phyloP scores from a whole-genome alignment of 768 basidiomycete genomes.

The Gymnopilus dilepis region DNA sequence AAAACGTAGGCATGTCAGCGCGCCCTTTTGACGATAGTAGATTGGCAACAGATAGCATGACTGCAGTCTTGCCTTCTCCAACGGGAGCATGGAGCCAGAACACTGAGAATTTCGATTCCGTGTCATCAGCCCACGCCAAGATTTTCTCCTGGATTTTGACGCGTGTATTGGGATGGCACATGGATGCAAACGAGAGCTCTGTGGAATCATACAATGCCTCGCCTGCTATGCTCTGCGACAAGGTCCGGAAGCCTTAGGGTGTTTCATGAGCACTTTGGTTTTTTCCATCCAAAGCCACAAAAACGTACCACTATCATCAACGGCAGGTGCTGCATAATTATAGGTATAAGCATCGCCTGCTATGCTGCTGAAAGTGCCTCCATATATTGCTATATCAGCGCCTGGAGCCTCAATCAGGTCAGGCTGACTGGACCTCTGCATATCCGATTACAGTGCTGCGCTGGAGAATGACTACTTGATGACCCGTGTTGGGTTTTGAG shows the following conservation, averaged over 20 bases:
- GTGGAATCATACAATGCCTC: slow-evolving; percentile 17
- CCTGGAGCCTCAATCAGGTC: background rate
- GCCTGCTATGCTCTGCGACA: background rate
- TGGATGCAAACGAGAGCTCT: slow-evolving; percentile 16
- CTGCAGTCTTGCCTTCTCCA: slow-evolving; percentile 13
- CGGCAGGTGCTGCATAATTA: background rate
- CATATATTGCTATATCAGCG: background rate
- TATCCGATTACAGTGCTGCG: too few relatives aligned
- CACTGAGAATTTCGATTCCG: background rate
- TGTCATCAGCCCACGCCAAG: background rate
- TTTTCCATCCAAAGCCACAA: too few relatives aligned
- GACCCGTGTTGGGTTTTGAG: too few relatives aligned
- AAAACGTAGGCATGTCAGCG: slow-evolving; percentile 5
- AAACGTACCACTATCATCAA: background rate
- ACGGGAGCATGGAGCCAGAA: slow-evolving; percentile 9
- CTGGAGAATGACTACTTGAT: too few relatives aligned
- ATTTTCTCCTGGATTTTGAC: slow-evolving; percentile 9
- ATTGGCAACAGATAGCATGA: slow-evolving; percentile 7
- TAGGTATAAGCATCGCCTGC: background rate
- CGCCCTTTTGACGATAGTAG: background rate
- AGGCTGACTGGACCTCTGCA: background rate
- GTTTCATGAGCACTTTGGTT: background rate
- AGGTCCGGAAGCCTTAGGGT: background rate
- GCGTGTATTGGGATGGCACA: slow-evolving; percentile 22
- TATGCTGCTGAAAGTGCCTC: background rate